Base-by-base conservation (phyloP, 2,329 filamentous ascomycete genomes). In the Elsinoe ampelina region DNA sequence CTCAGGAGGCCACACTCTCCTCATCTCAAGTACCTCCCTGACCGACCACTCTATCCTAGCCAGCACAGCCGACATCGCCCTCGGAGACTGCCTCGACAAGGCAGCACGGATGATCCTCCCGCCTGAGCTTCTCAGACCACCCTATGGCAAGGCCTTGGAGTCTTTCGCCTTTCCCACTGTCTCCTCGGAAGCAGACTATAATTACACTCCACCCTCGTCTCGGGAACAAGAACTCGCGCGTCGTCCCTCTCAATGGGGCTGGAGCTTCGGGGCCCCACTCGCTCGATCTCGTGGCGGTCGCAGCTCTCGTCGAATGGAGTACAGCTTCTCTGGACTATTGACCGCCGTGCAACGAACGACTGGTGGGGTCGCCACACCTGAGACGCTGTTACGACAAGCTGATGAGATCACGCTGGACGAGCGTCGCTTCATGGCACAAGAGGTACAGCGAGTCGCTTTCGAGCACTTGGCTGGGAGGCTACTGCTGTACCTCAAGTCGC, bases 81-180 rank as follows among this genome's bases (percentile, higher is more conserved):
- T 96, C 58, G 93, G 93, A 50, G 89, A 95, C 71, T 82, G 87
- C 64, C 75, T 98, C 34, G 93, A 98, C 75, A 95, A 97, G 72
- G 80, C 83, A 58, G 90, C 89, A 6, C 82, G 93, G 47, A 76
- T 79, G 13, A 82, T 96, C 58, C 72, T 97, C 0, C 92, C 91
- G 0, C 22, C 72, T 0, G 70, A 76, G 0, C 61, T 84, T 2
- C 70, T 92, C 19, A 71, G 77, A 15, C 84, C 88, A 55, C 89
- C 89, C 77, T 97, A 95, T 72, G 93, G 85, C 2, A 83, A 83
- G 26, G 71, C 85, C 15, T 80, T 98, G 15, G 92, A 97, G 67
- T 63, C 75, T 3, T 96, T 91, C 69, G 88, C 87, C 12, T 91
- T 95, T 65, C 80, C 82, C 0, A 66, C 71, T 34, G 11, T 39